These are phyloP conservation scores for Clavispora vitiphila DNA, from an alignment of 805 yeast genomes.

Conservation along the genomic window DNA sequence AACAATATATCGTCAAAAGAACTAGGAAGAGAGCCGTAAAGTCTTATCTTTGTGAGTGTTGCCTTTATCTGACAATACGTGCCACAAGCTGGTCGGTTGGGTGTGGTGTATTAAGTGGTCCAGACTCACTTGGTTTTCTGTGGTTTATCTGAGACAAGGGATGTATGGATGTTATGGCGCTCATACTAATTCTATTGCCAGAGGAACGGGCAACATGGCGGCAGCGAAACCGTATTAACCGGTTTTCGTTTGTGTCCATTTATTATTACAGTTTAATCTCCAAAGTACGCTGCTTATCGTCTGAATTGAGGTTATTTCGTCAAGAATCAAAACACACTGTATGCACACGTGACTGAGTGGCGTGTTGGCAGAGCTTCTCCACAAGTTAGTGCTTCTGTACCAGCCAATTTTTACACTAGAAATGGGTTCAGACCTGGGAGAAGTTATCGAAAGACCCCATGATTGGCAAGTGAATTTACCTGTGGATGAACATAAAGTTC, in stretches of 20 bases:
- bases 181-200: too few species aligned
- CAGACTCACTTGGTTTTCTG: background rate
- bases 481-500: slow-evolving; percentile 7
- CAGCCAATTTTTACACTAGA: background rate
- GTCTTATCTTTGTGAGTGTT: too few species aligned
- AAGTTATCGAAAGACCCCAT: slow-evolving; percentile 24
- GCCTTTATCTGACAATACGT: too few species aligned
- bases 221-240: too few species aligned
- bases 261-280: too few species aligned
- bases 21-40: too few species aligned
- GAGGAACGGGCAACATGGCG: too few species aligned
- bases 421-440: background rate
- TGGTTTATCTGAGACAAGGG: background rate
- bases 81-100: background rate
- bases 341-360: background rate
- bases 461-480: slow-evolving; percentile 19
- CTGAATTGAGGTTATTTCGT: too few species aligned
- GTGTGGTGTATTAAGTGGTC: background rate
- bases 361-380: too few species aligned
- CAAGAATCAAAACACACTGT: background rate
- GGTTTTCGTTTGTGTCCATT: too few species aligned
- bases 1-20: too few species aligned
- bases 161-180: background rate
- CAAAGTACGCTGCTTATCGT: too few species aligned
- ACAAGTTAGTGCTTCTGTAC: background rate